These are phyloP conservation scores for Prillingera fragicola DNA, from an alignment of 1,284 basidiomycete species.

Conservation along the genomic window DNA sequence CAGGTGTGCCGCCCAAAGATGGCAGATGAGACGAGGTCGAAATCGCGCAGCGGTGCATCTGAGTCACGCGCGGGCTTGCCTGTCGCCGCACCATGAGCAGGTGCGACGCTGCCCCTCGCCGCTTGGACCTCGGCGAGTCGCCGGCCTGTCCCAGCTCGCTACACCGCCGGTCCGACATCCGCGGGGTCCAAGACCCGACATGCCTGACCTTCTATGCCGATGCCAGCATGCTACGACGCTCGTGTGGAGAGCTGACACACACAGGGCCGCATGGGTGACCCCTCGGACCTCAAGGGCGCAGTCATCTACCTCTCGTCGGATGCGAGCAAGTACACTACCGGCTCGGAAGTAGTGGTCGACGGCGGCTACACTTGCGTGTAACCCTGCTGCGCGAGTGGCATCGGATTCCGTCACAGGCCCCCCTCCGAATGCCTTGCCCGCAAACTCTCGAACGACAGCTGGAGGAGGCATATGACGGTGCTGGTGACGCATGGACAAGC, in stretches of 20 bases:
- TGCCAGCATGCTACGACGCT: not conserved
- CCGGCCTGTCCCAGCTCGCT: no score
- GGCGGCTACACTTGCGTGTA: conserved; percentile 27
- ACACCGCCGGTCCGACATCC: no score
- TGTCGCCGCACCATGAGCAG: no score
- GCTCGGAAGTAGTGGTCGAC: conserved; percentile 23
- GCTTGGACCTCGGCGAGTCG: no score
- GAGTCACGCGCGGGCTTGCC: no score
- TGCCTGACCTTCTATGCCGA: no score
- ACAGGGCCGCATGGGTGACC: conserved; percentile 46
- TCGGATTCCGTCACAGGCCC: no score
- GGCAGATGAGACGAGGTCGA: not conserved
- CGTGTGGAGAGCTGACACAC: conserved; percentile 5
- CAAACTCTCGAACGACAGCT: no score
- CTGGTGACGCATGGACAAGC: not conserved
- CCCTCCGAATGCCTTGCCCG: no score
- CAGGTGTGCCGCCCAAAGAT: not conserved
- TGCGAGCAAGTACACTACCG: conserved; percentile 35
- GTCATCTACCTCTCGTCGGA: conserved; percentile 47
- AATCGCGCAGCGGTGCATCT: no score
- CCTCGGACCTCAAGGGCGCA: conserved; percentile 53
- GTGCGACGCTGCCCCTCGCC: no score
- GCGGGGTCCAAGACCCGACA: no score
- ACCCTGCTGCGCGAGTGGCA: not conserved
- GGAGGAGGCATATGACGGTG: not conserved